Evolutionary conservation across 2,329 filamentous ascomycete species (phyloP).

Genomic region (Bipolaris cookei): DNA sequence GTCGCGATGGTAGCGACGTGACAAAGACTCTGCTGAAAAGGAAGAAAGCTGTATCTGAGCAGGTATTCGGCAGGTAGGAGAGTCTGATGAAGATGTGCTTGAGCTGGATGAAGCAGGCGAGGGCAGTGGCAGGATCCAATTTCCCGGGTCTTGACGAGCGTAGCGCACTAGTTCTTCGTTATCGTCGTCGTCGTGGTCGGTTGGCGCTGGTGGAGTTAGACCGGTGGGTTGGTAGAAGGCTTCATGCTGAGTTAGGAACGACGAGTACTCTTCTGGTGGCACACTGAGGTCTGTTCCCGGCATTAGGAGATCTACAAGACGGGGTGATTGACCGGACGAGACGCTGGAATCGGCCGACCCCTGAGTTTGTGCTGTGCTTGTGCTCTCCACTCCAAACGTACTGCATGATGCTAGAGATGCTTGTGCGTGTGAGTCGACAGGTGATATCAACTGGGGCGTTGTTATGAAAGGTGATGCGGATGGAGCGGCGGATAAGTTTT

Average conservation of each 20-base stretch:
- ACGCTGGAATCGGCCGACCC: constrained; percentile 44
- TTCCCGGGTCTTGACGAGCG: constrained; percentile 36
- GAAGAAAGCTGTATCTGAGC: constrained; percentile 57
- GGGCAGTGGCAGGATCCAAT: constrained; percentile 49
- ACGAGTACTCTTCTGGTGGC: constrained; percentile 48
- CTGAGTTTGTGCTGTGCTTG: constrained; percentile 32
- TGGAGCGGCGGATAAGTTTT: constrained; percentile 20
- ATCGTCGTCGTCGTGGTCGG: constrained; percentile 47
- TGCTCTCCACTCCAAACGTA: constrained; percentile 47
- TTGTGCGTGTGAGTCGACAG: constrained; percentile 44
- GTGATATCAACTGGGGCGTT: constrained; percentile 35
- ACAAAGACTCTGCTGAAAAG: constrained; percentile 66
- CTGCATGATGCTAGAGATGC: constrained; percentile 47
- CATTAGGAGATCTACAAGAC: constrained; percentile 56
- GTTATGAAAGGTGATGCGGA: constrained; percentile 33
- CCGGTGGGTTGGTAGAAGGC: constrained; percentile 42
- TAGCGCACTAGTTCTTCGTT: constrained; percentile 63
- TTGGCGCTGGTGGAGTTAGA: constrained; percentile 37
- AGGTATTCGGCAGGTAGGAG: constrained; percentile 36
- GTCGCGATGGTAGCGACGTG: constrained; percentile 67
- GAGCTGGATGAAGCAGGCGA: constrained; percentile 48
- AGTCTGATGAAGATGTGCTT: constrained; percentile 43
- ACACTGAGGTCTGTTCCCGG: constrained; percentile 57
- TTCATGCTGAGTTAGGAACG: constrained; percentile 45
- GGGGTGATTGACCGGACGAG: constrained; percentile 56